A percentile compares a stretch with the other conserved stretches of the same genome.
Evolutionary conservation across 305 asterid species (phyloP).

Genomic region (Petunia hybrid): DNA sequence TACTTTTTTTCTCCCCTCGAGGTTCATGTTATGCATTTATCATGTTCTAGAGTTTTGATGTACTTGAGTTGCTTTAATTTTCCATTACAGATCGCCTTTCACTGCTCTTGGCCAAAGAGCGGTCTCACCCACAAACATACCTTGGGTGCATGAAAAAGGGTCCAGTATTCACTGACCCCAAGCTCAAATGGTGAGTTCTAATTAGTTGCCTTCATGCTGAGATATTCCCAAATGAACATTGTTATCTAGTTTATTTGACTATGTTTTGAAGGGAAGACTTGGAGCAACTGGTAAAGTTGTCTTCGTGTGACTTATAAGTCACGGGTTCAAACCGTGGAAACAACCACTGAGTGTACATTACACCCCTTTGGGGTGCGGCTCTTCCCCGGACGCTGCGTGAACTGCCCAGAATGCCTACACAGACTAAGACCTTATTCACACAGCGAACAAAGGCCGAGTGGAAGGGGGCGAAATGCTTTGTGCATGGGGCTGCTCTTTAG

Average conservation of each 20-base stretch:
- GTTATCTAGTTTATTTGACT: constrained; percentile 10
- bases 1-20: neutral
- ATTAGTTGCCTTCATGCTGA: neutral
- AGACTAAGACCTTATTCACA: no score
- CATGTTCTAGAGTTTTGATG: constrained; percentile 8
- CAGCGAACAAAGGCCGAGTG: no score
- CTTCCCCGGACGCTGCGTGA: no score
- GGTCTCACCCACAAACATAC: constrained; percentile 88
- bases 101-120: constrained; percentile 92
- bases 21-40: constrained; percentile 26
- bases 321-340: no score
- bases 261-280: neutral
- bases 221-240: neutral
- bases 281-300: no score
- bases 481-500: neutral
- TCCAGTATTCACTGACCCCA: constrained; percentile 93
- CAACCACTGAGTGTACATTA: no score
- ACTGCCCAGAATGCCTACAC: no score
- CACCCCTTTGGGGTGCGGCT: no score
- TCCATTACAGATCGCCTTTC: constrained; percentile 81
- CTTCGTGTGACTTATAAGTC: no score
- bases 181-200: constrained; percentile 83
- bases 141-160: constrained; percentile 99
- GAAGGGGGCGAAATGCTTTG: no score
- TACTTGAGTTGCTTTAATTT: constrained; percentile 26